These are phyloP conservation scores for Ustilago crameri DNA, from an alignment of 1,284 basidiomycete species.

Conservation along the genomic window DNA sequence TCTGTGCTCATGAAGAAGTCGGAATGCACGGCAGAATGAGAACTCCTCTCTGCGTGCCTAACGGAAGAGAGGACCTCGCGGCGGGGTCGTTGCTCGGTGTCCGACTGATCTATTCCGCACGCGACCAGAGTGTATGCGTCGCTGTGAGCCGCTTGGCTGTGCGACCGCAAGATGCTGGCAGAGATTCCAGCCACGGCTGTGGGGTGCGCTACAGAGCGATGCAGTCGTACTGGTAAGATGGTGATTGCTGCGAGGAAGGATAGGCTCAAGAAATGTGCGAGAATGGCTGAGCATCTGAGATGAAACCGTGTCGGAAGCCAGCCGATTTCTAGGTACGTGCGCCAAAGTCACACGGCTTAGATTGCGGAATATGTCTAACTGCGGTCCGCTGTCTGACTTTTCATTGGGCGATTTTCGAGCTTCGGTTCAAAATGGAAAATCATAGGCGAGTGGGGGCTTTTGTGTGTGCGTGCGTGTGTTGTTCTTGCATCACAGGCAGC, in stretches of 20 bases:
- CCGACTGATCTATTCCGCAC: no score
- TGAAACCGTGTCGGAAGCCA: neutral
- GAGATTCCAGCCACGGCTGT: neutral
- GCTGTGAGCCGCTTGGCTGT: neutral
- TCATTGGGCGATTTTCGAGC: neutral
- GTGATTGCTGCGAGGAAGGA: neutral
- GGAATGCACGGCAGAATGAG: constrained; percentile 11
- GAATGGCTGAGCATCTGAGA: neutral
- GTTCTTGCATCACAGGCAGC: neutral
- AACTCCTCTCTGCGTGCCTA: no score
- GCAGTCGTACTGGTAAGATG: neutral
- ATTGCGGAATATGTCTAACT: neutral
- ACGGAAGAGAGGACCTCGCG: no score
- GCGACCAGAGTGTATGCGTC: no score
- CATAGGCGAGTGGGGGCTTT: no score
- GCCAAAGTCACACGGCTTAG: neutral
- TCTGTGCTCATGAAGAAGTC: constrained; percentile 7
- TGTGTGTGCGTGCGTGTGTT: constrained; percentile 4
- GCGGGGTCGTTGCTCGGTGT: no score
- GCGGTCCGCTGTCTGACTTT: neutral
- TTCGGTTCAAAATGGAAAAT: neutral
- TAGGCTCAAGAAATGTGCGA: neutral
- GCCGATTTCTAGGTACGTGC: constrained; percentile 1
- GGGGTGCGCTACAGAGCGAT: constrained; percentile 1
- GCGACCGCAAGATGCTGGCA: neutral